A percentile compares a stretch with the other conserved stretches of the same genome.
phyloP scores from a whole-genome alignment of 2,329 filamentous ascomycete genomes.

The Aspergillus persii region DNA sequence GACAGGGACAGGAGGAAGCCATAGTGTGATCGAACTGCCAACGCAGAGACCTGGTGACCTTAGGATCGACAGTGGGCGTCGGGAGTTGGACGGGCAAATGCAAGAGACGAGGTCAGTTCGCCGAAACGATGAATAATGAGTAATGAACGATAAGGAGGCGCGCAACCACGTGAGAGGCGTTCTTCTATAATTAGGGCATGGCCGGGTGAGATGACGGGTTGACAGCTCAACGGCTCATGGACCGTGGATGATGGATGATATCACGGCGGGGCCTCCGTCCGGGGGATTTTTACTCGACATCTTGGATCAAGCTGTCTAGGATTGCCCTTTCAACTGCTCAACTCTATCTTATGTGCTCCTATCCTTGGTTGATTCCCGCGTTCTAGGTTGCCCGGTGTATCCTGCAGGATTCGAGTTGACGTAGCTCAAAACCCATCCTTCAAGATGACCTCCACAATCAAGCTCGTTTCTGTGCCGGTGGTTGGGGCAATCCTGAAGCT shows the following conservation, averaged over 20 bases:
- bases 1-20: background rate
- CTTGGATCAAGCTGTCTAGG: background rate
- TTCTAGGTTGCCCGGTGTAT: background rate
- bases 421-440: background rate
- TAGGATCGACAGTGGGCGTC: constrained; percentile 25
- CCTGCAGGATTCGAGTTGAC: background rate
- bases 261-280: background rate
- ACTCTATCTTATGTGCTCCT: background rate
- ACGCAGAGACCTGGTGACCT: constrained; percentile 37
- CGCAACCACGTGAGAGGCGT: background rate
- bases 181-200: background rate
- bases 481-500: background rate
- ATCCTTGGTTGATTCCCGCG: background rate
- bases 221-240: background rate
- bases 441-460: background rate
- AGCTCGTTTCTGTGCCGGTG: background rate
- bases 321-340: background rate
- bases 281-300: background rate
- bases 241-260: background rate
- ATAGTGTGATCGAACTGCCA: constrained; percentile 28
- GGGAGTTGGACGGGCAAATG: background rate
- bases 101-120: background rate
- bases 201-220: background rate
- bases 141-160: background rate
- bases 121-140: background rate